phyloP scores from a whole-genome alignment of 805 yeast species.

The Candida odintsovae region DNA sequence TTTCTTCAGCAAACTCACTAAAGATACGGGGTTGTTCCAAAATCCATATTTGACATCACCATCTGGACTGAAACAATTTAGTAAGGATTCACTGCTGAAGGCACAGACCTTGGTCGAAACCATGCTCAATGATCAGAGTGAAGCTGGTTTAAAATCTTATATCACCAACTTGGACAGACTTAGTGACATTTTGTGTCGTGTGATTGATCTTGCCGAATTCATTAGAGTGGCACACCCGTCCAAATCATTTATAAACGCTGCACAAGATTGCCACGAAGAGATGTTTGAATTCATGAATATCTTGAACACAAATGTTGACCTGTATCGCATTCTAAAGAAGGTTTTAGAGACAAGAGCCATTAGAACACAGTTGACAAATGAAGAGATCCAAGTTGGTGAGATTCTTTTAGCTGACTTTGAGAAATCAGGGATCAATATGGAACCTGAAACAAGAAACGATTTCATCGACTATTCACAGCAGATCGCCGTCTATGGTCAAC shows the following conservation, averaged over 20 bases:
- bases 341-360: slow-evolving; percentile 39
- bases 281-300: slow-evolving; percentile 93
- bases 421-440: slow-evolving; percentile 83
- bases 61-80: slow-evolving; percentile 62
- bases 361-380: slow-evolving; percentile 42
- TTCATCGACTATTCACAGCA: slow-evolving; percentile 77
- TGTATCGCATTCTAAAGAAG: slow-evolving; percentile 54
- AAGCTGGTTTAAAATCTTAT: slow-evolving; percentile 41
- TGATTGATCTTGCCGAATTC: slow-evolving; percentile 90
- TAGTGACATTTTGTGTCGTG: slow-evolving; percentile 85
- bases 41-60: slow-evolving; percentile 70
- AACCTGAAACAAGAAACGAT: slow-evolving; percentile 50
- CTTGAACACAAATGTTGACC: slow-evolving; percentile 73
- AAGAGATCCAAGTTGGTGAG: slow-evolving; percentile 79
- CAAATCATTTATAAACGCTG: slow-evolving; percentile 61
- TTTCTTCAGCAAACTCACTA: slow-evolving; percentile 8
- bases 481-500: slow-evolving; percentile 77
- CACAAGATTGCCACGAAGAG: slow-evolving; percentile 81
- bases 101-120: slow-evolving; percentile 58
- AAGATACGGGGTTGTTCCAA: slow-evolving; percentile 62
- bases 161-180: slow-evolving; percentile 72
- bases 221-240: slow-evolving; percentile 85
- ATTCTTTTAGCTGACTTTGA: slow-evolving; percentile 80
- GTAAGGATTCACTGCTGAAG: slow-evolving; percentile 52
- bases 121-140: slow-evolving; percentile 44